Conservation (phyloP, 1,139 yeast genomes). For the Sugiyamaella grinbergsii region DNA sequence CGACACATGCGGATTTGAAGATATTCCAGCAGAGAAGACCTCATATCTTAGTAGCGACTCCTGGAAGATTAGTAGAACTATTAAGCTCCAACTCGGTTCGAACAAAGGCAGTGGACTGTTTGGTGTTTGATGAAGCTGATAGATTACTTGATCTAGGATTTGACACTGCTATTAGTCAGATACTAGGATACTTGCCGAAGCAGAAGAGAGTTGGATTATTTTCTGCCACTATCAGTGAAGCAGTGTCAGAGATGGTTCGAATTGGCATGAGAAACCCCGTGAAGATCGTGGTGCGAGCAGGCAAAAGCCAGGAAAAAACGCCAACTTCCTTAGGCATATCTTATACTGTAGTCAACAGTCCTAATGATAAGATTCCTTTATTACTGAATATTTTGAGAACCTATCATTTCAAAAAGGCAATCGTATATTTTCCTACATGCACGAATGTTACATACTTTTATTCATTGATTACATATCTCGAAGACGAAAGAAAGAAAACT, state of each 20-base stretch:
- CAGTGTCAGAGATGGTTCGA: conserved; percentile 49
- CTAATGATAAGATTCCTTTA: conserved; percentile 61
- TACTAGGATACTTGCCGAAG: conserved; percentile 71
- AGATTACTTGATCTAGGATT: conserved; percentile 80
- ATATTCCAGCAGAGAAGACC: conserved; percentile 57
- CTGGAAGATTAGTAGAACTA: conserved; percentile 85
- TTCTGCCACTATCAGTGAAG: conserved; percentile 86
- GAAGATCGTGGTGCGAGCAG: conserved; percentile 65
- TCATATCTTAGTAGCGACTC: conserved; percentile 85
- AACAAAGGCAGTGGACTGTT: conserved; percentile 62
- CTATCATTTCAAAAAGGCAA: conserved; percentile 67
- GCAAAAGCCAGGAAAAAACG: conserved; percentile 43
- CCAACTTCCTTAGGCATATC: conserved; percentile 70
- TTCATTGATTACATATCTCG: conserved; percentile 50
- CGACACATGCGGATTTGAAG: conserved; percentile 73
- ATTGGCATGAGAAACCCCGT: conserved; percentile 87
- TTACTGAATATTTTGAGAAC: conserved; percentile 57
- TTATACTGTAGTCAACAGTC: conserved; percentile 57
- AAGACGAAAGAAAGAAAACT: conserved; percentile 32
- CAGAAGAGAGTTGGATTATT: conserved; percentile 93
- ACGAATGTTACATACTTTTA: conserved; percentile 76
- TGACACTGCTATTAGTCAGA: conserved; percentile 64
- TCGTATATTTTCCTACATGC: conserved; percentile 92
- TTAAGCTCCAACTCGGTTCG: conserved; percentile 47
- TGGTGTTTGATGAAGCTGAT: conserved; percentile 92